Percentiles rank a stretch among this genome's conserved stretches.
Conservation (phyloP, 2,329 filamentous ascomycete genomes). For the Colletotrichum godetiae region DNA sequence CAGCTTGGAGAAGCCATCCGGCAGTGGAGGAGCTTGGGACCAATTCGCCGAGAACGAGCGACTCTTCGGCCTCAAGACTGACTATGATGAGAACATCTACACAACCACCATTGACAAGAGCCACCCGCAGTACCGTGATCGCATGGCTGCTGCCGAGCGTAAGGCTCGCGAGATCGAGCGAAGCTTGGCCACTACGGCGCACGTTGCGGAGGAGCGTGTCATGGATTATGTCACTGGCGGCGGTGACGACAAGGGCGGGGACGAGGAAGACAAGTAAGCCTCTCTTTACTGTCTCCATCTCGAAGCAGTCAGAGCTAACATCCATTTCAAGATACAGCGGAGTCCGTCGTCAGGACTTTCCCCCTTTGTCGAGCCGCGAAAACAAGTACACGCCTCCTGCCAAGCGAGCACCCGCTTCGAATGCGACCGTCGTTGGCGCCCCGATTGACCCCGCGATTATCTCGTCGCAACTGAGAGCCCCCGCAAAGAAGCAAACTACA, state of each 20-base stretch:
- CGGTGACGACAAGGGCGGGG: conserved; percentile 73
- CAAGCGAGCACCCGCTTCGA: conserved; percentile 80
- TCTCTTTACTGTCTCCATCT: background rate
- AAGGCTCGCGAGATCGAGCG: conserved; percentile 92
- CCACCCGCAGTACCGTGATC: conserved; percentile 84
- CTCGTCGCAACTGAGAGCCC: conserved; percentile 77
- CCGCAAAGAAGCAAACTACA: conserved; percentile 53
- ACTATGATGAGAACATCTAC: conserved; percentile 95
- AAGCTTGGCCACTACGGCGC: conserved; percentile 77
- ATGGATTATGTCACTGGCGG: conserved; percentile 73
- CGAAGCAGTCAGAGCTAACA: background rate
- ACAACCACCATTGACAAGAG: conserved; percentile 90
- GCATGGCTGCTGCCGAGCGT: conserved; percentile 81
- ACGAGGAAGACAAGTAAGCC: conserved; percentile 92
- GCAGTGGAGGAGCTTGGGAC: conserved; percentile 75
- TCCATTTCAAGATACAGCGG: conserved; percentile 80
- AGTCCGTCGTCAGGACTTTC: conserved; percentile 81
- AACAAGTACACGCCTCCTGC: conserved; percentile 93
- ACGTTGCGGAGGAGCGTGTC: conserved; percentile 90
- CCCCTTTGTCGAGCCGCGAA: conserved; percentile 68
- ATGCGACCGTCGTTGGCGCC: conserved; percentile 79
- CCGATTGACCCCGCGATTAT: conserved; percentile 92
- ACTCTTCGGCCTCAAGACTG: conserved; percentile 87
- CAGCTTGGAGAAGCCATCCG: conserved; percentile 72
- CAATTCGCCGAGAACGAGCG: conserved; percentile 93